Conservation (phyloP, 2,329 filamentous ascomycete genomes). For the Myriosclerotinia curreyana region DNA sequence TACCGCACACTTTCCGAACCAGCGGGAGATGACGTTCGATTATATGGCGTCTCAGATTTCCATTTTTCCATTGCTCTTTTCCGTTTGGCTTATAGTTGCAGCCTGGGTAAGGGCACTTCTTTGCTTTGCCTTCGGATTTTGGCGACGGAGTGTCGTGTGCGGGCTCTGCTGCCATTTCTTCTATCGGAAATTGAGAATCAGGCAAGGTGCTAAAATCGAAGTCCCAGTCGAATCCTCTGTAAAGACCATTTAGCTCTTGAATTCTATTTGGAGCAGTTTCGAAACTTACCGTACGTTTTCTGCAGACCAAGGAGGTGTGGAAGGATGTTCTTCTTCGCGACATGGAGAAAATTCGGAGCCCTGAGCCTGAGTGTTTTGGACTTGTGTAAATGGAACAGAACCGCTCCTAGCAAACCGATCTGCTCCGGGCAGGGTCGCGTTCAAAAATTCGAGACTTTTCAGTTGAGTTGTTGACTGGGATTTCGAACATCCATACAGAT, state of each 20-base stretch:
- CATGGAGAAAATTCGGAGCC: accelerated
- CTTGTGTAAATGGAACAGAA: too few relatives aligned
- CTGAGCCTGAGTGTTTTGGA: background rate
- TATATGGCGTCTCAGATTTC: constrained; percentile 34
- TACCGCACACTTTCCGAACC: constrained; percentile 26
- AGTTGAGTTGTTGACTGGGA: background rate
- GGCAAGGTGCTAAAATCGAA: background rate
- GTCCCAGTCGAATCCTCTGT: background rate
- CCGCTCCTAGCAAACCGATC: background rate
- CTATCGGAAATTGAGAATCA: background rate
- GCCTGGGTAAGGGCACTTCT: background rate
- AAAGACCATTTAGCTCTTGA: background rate
- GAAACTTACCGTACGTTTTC: background rate
- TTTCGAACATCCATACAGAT: background rate
- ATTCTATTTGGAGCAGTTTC: background rate
- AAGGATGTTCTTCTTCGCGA: background rate
- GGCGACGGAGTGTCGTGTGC: background rate
- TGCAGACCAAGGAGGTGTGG: background rate
- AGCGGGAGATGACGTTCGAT: constrained; percentile 29
- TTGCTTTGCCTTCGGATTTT: background rate
- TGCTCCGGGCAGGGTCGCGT: background rate
- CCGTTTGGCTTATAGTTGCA: constrained; percentile 31
- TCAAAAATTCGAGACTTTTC: accelerated
- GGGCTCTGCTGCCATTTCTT: background rate
- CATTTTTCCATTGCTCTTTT: constrained; percentile 34